Evolutionary conservation across 495 filamentous ascomycete genomes (phyloP).

Genomic region (Annulohypoxylon bovei): DNA sequence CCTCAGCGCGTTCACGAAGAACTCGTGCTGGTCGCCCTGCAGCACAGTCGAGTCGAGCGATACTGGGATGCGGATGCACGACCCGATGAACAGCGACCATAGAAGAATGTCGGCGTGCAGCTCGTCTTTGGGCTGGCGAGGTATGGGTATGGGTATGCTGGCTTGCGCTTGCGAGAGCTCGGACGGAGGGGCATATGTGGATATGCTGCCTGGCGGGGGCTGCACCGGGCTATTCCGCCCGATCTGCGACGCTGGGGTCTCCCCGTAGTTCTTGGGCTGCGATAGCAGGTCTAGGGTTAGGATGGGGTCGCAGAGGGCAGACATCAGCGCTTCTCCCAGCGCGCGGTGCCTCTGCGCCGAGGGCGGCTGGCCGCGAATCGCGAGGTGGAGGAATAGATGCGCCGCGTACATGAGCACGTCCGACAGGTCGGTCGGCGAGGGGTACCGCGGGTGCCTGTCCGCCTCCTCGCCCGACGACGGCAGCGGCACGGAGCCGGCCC

Average conservation of each 20-base stretch:
- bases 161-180: constrained; percentile 20
- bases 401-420: constrained; percentile 42
- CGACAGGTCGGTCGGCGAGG: constrained; percentile 40
- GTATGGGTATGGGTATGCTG: too few species aligned
- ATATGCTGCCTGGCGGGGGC: constrained; percentile 30
- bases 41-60: constrained; percentile 10
- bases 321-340: constrained; percentile 41
- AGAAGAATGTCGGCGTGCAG: constrained; percentile 44
- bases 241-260: constrained; percentile 22
- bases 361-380: constrained; percentile 45
- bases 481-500: constrained; percentile 22
- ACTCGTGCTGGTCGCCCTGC: constrained; percentile 37
- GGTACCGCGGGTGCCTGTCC: constrained; percentile 4
- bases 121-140: constrained; percentile 32
- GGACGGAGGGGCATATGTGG: constrained; percentile 43
- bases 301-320: constrained; percentile 37
- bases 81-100: constrained; percentile 44
- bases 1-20: constrained; percentile 42
- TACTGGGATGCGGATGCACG: constrained; percentile 39
- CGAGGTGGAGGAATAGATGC: constrained; percentile 45
- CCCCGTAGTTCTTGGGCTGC: constrained; percentile 28
- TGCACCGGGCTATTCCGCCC: constrained; percentile 6
- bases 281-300: constrained; percentile 40
- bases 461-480: constrained; percentile 14
- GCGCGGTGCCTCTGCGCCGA: constrained; percentile 42